Evolutionary conservation across 2,329 filamentous ascomycete genomes (phyloP).

Genomic region (Aaosphaeria pasadenensis): DNA sequence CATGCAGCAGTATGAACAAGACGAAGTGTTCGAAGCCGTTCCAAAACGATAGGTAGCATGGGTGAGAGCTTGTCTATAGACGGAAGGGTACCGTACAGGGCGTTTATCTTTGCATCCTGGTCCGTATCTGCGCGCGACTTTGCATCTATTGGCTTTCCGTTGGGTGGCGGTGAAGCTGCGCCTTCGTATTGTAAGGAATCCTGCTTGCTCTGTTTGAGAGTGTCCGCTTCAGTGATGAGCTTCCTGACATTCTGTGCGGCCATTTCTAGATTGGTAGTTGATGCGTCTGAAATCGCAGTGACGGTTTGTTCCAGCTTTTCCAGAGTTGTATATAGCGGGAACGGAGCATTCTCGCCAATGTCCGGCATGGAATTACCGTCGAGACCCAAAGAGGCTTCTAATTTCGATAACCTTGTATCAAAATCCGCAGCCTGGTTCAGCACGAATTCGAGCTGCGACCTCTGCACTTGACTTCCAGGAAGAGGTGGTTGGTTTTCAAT

Average conservation of each 20-base stretch:
- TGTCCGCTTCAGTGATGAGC: conserved; percentile 70
- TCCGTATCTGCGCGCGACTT: conserved; percentile 53
- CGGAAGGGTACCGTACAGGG: conserved; percentile 82
- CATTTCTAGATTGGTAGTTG: conserved; percentile 68
- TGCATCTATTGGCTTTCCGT: conserved; percentile 6
- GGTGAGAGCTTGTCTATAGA: conserved; percentile 86
- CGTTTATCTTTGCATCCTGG: conserved; percentile 82
- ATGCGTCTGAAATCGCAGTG: conserved; percentile 68
- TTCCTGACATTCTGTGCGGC: conserved; percentile 67
- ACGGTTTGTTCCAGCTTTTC: conserved; percentile 80
- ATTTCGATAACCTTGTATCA: conserved; percentile 71
- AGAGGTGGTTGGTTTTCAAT: conserved; percentile 30
- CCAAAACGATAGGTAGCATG: conserved; percentile 78
- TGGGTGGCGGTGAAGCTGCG: conserved; percentile 1
- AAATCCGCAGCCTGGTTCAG: conserved; percentile 84
- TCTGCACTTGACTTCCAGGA: conserved; percentile 31
- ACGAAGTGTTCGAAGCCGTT: conserved; percentile 78
- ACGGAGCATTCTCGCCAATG: conserved; percentile 47
- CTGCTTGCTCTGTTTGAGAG: conserved; percentile 56
- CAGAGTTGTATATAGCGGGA: conserved; percentile 77
- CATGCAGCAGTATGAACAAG: conserved; percentile 86
- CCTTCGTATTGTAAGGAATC: conserved; percentile 15
- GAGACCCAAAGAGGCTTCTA: conserved; percentile 81
- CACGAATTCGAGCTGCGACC: conserved; percentile 51
- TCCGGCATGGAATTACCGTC: conserved; percentile 66